phyloP scores from a whole-genome alignment of 306 rosid genomes.

The Vigna nakashimae region DNA sequence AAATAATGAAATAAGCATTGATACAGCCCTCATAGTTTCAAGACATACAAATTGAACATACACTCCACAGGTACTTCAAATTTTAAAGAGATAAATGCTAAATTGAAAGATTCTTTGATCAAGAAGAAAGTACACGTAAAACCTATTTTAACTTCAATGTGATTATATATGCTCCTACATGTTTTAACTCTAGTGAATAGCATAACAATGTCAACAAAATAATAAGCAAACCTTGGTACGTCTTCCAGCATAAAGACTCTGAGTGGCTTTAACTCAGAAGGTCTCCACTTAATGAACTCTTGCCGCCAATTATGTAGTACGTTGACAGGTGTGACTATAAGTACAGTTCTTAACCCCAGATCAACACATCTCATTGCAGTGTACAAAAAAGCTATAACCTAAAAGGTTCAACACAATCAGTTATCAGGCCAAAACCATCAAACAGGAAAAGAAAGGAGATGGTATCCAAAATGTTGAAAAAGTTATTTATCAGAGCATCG shows the following conservation, averaged over 20 bases:
- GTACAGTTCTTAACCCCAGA: slow-evolving; percentile 89
- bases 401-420: slow-evolving; percentile 43
- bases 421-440: slow-evolving; percentile 40
- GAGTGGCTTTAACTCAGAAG: slow-evolving; percentile 84
- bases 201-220: slow-evolving; percentile 30
- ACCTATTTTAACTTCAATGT: not conserved
- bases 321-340: slow-evolving; percentile 94
- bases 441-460: slow-evolving; percentile 36
- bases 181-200: not conserved
- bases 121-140: not conserved
- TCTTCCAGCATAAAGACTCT: slow-evolving; percentile 93
- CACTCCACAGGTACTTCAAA: not conserved
- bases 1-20: slow-evolving; percentile 9
- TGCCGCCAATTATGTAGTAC: slow-evolving; percentile 98
- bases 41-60: not conserved
- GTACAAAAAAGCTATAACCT: slow-evolving; percentile 97
- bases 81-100: not conserved
- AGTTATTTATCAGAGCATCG: not conserved
- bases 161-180: not conserved
- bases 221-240: slow-evolving; percentile 71
- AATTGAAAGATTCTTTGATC: slow-evolving; percentile 2
- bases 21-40: not conserved
- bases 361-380: slow-evolving; percentile 90
- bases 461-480: not conserved
- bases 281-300: slow-evolving; percentile 92